These are phyloP conservation scores for Forsythia suspensa DNA, from an alignment of 257 asterid species.

Conservation along the genomic window DNA sequence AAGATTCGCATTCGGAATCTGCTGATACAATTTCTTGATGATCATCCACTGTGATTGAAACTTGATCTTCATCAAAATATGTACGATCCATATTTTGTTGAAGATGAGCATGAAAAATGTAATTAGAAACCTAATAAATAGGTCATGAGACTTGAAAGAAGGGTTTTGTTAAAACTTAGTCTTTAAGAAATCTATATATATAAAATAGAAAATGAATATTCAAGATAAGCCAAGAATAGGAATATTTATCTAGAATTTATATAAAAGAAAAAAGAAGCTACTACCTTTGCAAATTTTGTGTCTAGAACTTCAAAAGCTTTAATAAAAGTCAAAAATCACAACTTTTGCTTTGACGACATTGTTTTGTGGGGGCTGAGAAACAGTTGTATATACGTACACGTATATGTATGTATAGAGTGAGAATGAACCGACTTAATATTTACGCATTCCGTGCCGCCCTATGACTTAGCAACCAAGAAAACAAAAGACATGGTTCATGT, in stretches of 20 bases:
- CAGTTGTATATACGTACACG: neutral
- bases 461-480: too few species aligned
- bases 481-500: neutral
- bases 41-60: slow-evolving; percentile 32
- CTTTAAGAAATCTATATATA: neutral
- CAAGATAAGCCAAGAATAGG: neutral
- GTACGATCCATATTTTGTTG: neutral
- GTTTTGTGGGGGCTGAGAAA: too few species aligned
- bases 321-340: neutral
- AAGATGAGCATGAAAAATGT: neutral
- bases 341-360: neutral
- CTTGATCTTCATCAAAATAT: slow-evolving; percentile 14
- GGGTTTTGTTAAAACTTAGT: neutral
- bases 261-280: neutral
- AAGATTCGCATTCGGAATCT: slow-evolving; percentile 27
- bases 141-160: neutral
- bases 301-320: neutral
- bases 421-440: neutral
- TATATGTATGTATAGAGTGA: neutral
- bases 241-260: neutral
- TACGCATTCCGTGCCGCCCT: too few species aligned
- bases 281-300: neutral
- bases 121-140: neutral
- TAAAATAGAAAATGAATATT: neutral
- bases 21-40: slow-evolving; percentile 12